phyloP scores from a whole-genome alignment of 306 rosid species.

The Potentilla sterilis region DNA sequence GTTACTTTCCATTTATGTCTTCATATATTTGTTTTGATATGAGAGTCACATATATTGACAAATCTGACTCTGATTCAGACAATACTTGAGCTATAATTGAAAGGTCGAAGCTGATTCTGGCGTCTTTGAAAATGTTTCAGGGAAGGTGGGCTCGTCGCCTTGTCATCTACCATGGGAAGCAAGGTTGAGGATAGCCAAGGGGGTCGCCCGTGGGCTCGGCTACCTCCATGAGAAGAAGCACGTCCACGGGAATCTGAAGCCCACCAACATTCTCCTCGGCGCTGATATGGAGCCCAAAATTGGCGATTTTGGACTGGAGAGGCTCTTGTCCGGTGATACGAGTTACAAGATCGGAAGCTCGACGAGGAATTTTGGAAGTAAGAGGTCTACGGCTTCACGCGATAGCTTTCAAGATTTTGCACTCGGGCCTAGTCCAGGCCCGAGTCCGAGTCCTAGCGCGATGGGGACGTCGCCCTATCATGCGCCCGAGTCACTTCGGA shows the following conservation, averaged over 20 bases:
- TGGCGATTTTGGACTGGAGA: slow-evolving; percentile 91
- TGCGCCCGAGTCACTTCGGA: slow-evolving; percentile 79
- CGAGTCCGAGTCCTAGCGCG: slow-evolving; percentile 87
- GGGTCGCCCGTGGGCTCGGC: slow-evolving; percentile 87
- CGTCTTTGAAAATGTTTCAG: slow-evolving; percentile 37
- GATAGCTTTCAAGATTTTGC: slow-evolving; percentile 65
- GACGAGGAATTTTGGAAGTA: slow-evolving; percentile 83
- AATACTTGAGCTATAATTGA: not conserved
- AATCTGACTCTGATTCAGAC: not conserved
- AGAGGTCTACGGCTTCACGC: slow-evolving; percentile 67
- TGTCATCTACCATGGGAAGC: slow-evolving; percentile 93
- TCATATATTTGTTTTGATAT: not conserved
- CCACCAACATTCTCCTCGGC: slow-evolving; percentile 75
- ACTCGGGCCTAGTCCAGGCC: slow-evolving; percentile 79
- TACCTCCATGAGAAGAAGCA: slow-evolving; percentile 97
- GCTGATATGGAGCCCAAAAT: slow-evolving; percentile 77
- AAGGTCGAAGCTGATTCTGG: not conserved
- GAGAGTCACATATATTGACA: not conserved
- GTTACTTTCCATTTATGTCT: slow-evolving; percentile 1
- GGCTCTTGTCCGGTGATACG: slow-evolving; percentile 56
- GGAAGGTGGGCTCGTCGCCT: slow-evolving; percentile 93
- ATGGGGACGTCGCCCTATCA: slow-evolving; percentile 65
- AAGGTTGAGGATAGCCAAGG: slow-evolving; percentile 78
- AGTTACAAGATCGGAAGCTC: slow-evolving; percentile 62
- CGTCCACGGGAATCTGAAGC: slow-evolving; percentile 90